These are phyloP conservation scores for Cucurbita moschata DNA, from an alignment of 306 rosid genomes.

Conservation along the genomic window DNA sequence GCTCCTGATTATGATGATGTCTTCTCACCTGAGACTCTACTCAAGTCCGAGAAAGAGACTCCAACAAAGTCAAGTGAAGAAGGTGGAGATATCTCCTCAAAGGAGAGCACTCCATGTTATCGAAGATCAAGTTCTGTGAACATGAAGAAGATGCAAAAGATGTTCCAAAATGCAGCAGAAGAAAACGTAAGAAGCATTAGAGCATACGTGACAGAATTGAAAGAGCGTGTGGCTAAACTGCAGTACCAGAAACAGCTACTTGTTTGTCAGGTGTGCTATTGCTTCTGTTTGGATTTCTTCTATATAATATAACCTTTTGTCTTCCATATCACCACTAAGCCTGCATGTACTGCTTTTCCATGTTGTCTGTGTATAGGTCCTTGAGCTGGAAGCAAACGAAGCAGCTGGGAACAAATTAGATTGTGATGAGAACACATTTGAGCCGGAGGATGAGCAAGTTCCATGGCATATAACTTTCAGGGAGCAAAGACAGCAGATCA, in stretches of 20 bases:
- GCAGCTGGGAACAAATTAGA: conserved; percentile 65
- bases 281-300: not conserved
- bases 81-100: conserved; percentile 68
- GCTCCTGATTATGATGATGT: conserved; percentile 51
- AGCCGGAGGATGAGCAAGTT: conserved; percentile 44
- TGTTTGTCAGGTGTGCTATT: conserved; percentile 90
- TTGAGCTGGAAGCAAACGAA: conserved; percentile 96
- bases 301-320: not conserved
- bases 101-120: conserved; percentile 67
- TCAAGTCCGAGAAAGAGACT: conserved; percentile 73
- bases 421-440: conserved; percentile 41
- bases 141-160: conserved; percentile 99
- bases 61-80: conserved; percentile 74
- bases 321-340: not conserved
- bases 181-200: conserved; percentile 96
- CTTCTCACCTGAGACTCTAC: conserved; percentile 32
- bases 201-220: conserved; percentile 91
- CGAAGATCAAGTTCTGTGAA: conserved; percentile 85
- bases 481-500: conserved; percentile 72
- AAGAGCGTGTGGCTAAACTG: conserved; percentile 96
- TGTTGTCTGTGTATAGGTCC: conserved; percentile 35
- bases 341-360: not conserved
- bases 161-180: conserved; percentile 99
- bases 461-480: conserved; percentile 74
- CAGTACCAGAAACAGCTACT: conserved; percentile 97